Percentiles rank a stretch among this genome's conserved stretches.
Evolutionary conservation across 148 eudicot genomes (phyloP).

Genomic region (Gaultheria prostrata): DNA sequence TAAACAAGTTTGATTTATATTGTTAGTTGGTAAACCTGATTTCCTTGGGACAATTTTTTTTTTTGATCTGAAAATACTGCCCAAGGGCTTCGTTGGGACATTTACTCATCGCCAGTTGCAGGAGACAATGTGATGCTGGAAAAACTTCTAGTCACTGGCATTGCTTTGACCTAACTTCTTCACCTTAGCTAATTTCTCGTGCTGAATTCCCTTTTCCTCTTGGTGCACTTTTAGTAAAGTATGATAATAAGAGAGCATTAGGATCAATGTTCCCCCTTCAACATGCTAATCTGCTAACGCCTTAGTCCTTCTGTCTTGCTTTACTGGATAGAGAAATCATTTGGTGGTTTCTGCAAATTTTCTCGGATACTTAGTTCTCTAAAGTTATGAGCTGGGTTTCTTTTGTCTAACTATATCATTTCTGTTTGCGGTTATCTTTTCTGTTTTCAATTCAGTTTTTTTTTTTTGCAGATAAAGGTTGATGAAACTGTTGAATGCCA

Average conservation of each 20-base stretch:
- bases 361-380: not conserved
- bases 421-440: conserved; percentile 4
- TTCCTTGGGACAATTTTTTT: not conserved
- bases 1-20: not conserved
- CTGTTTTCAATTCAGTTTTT: not conserved
- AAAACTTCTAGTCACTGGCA: not conserved
- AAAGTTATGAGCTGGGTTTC: not conserved
- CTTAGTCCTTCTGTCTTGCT: not conserved
- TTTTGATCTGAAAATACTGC: no score
- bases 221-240: not conserved
- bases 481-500: conserved; percentile 59
- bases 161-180: not conserved
- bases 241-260: not conserved
- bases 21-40: not conserved
- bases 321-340: not conserved
- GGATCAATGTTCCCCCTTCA: not conserved
- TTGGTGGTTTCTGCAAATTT: not conserved
- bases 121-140: no score
- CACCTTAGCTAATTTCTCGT: not conserved
- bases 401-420: not conserved
- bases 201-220: not conserved
- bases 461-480: conserved; percentile 57
- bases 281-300: not conserved
- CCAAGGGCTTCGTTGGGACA: no score
- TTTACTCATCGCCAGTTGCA: no score